These are phyloP conservation scores for Starmerella bombi DNA, from an alignment of 805 yeast species.

Conservation along the genomic window DNA sequence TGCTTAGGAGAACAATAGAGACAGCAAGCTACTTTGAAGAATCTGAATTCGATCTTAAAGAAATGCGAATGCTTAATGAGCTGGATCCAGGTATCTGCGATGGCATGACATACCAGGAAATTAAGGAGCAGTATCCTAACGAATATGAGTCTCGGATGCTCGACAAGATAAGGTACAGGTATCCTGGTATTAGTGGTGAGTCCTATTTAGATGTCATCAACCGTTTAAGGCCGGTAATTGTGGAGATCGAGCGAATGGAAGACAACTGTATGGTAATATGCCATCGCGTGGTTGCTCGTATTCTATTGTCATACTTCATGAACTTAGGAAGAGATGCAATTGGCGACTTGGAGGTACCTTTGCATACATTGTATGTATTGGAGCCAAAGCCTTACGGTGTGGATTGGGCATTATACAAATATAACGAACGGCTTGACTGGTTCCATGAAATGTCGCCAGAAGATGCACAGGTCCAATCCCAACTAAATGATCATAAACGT, in stretches of 20 bases:
- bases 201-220: conserved; percentile 88
- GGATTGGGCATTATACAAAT: conserved; percentile 81
- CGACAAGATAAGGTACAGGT: conserved; percentile 73
- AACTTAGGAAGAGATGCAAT: conserved; percentile 64
- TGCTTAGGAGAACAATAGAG: conserved; percentile 65
- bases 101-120: conserved; percentile 84
- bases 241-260: conserved; percentile 82
- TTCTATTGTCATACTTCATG: conserved; percentile 75
- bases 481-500: conserved; percentile 20
- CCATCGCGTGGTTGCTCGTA: conserved; percentile 84
- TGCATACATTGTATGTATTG: conserved; percentile 77
- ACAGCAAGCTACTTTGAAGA: conserved; percentile 70
- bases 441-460: conserved; percentile 47
- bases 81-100: conserved; percentile 87
- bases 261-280: conserved; percentile 74
- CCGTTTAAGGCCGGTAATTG: conserved; percentile 75
- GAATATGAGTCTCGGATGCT: conserved; percentile 66
- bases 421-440: conserved; percentile 64
- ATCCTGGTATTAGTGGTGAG: conserved; percentile 97
- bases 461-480: conserved; percentile 20
- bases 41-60: conserved; percentile 59
- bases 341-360: conserved; percentile 83
- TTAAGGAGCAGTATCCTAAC: conserved; percentile 53
- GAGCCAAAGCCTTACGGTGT: conserved; percentile 95
- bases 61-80: conserved; percentile 87